Base-by-base conservation (phyloP, 2,329 filamentous ascomycete genomes). In the Alternaria ethzedia region DNA sequence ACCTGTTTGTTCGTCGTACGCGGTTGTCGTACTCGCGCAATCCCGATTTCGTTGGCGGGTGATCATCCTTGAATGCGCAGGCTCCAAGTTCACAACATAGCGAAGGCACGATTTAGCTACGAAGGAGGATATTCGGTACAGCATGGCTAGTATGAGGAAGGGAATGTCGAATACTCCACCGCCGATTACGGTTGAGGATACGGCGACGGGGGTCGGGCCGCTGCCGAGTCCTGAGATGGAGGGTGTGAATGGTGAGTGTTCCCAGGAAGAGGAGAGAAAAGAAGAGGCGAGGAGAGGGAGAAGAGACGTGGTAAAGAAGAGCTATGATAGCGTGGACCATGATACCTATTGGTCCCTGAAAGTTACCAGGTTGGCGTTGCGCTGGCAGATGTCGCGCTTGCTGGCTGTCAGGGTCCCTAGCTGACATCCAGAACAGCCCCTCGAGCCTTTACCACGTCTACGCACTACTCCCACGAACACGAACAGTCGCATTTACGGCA, bases 111-210 rank as follows among this genome's bases (percentile, higher is more conserved):
- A 6, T 30, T 30, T 6, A 30, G 5, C 28, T 30, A 30, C 28
- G 5, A 30, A 6, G 28, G 5, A 30, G 28, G 28, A 30, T 6
- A 30, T 30, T 30, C 28, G 32, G 28, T 23, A 32, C 30, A 63
- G 8, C 11, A 68, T 62, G 65, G 47, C 58, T 44, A 46, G 46
- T 23, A 44, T 57, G 26, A 41, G 28, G 21, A 64, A 45, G 17
- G 61, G 64, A 25, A 67, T 69, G 44, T 66, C 66, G 7, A 23
- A 25, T 58, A 68, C 76, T 36, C 72, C 72, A 15, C 78, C 78
- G 17, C 74, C 76, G 46, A 79, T 79, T 50, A 76, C 70, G 25
- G 67, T 80, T 4, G 75, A 80, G 66, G 78, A 80, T 54, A 78
- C 74, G 32, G 71, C 70, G 49, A 69, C 69, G 54, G 69, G 67